Base-by-base conservation (phyloP, 164 flowering plant genomes). In the Chimonanthus salicifolius region DNA sequence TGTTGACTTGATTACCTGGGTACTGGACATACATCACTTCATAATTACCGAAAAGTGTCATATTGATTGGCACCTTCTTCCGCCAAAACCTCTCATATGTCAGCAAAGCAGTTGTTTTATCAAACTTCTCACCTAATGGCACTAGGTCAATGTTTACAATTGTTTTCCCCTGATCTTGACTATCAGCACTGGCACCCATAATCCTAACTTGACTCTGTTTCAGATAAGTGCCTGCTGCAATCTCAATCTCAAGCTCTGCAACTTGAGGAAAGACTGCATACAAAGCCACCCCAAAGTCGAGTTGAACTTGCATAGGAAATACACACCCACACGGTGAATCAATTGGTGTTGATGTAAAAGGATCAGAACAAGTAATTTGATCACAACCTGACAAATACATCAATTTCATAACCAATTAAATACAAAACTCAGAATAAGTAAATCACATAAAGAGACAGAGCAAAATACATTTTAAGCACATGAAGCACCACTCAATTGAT, bases 241-340 rank as follows among this genome's bases (percentile, higher is more conserved):
- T 74, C 85, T 95, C 99, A 80, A 85, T 87, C 82, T 84, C 98
- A 64, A 95, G 84, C 83, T 95, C 92, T 74, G 50, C 83, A 74
- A 92, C 86, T 72, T 83, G 83, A 9, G 97, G 98, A 79, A 95
- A 95, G 71, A 95, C 74, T 51, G 87, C 79, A 85, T 78, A 87
- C 2, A 87, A 85, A 72, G 97, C 89, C 50, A 93, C 86, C 64
- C 86, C 87, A 9, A 94, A 84, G 47, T 86, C 83, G 80, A 95
- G 94, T 75, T 81, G 86, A 81, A 95, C 88, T 92, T 85, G 90
- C 90, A 95, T 92, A 48, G 99, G 98, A 60, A 88, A 76, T 9
- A 95, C 98, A 83, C 99, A 95, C 48, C 91, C 93, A 80, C 99
- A 95, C 49, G 98, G 96, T 71, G 99, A 89, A 72, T 92, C 95